Conservation (phyloP, 2,329 filamentous ascomycete genomes). For the Colletotrichum somersetense region DNA sequence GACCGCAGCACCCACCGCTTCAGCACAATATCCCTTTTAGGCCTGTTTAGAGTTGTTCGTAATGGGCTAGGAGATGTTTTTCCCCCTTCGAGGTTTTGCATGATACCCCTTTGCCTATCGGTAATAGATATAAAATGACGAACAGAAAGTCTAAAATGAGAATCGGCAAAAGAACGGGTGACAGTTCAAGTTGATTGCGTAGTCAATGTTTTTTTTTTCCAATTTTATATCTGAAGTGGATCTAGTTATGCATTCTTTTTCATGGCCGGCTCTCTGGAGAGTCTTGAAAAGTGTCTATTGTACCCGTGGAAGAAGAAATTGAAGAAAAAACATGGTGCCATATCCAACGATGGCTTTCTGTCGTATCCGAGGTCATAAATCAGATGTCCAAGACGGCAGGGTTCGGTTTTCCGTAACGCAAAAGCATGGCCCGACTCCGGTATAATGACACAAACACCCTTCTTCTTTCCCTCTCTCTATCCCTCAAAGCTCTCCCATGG, state of each 20-base stretch:
- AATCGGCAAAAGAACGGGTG: background rate
- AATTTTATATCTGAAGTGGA: slow-evolving; percentile 21
- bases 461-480: background rate
- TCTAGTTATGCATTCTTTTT: slow-evolving; percentile 28
- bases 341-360: slow-evolving; percentile 5
- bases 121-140: background rate
- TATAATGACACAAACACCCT: slow-evolving; percentile 20
- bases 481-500: background rate
- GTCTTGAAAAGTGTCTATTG: slow-evolving; percentile 39
- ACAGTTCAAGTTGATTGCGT: slow-evolving; percentile 18
- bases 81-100: background rate
- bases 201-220: slow-evolving; percentile 19
- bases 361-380: slow-evolving; percentile 20
- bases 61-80: background rate
- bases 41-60: background rate
- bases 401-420: slow-evolving; percentile 17
- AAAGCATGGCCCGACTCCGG: slow-evolving; percentile 28
- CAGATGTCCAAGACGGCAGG: background rate
- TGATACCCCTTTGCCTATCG: slow-evolving; percentile 10
- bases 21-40: background rate
- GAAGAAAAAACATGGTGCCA: slow-evolving; percentile 24
- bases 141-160: background rate
- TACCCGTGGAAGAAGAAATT: slow-evolving; percentile 1
- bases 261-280: slow-evolving; percentile 41
- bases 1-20: background rate